Evolutionary conservation across 352 stramenopile genomes (phyloP).

Genomic region (Phytophthora fragariae): DNA sequence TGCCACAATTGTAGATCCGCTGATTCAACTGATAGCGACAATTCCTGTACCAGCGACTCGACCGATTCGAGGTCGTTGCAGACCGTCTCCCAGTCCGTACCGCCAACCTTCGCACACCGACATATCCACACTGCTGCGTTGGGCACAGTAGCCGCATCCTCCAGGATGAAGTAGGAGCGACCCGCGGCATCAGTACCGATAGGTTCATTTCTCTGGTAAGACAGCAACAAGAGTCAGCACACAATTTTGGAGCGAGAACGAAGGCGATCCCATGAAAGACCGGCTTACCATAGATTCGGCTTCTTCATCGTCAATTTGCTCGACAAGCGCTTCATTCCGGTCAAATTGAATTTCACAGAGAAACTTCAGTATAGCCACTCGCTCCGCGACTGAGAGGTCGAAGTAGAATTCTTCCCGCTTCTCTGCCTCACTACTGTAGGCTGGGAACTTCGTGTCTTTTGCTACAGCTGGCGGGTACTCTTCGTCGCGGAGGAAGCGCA

Average conservation of each 20-base stretch:
- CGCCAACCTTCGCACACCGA: conserved; percentile 48
- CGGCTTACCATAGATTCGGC: conserved; percentile 51
- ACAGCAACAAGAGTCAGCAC: conserved; percentile 12
- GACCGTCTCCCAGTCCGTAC: conserved; percentile 68
- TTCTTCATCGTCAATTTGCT: conserved; percentile 65
- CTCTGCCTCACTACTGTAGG: conserved; percentile 26
- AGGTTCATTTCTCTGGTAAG: conserved; percentile 54
- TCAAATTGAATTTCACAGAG: conserved; percentile 76
- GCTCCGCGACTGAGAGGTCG: conserved; percentile 46
- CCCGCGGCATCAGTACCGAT: conserved; percentile 53
- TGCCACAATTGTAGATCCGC: conserved; percentile 68
- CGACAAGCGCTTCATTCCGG: conserved; percentile 61
- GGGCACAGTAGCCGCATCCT: conserved; percentile 62
- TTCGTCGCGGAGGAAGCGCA: conserved; percentile 52
- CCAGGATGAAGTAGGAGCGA: conserved; percentile 67
- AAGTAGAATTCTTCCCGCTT: conserved; percentile 56
- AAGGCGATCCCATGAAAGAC: neutral
- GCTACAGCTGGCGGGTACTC: conserved; percentile 41
- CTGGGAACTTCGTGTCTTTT: conserved; percentile 19
- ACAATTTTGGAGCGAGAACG: neutral
- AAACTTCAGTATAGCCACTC: conserved; percentile 63
- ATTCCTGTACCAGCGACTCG: conserved; percentile 52
- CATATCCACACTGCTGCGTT: conserved; percentile 72
- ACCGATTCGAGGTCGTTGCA: conserved; percentile 61
- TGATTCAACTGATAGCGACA: conserved; percentile 60